These are phyloP conservation scores for Boletus coccyginus DNA, from an alignment of 768 basidiomycete genomes.

Conservation along the genomic window DNA sequence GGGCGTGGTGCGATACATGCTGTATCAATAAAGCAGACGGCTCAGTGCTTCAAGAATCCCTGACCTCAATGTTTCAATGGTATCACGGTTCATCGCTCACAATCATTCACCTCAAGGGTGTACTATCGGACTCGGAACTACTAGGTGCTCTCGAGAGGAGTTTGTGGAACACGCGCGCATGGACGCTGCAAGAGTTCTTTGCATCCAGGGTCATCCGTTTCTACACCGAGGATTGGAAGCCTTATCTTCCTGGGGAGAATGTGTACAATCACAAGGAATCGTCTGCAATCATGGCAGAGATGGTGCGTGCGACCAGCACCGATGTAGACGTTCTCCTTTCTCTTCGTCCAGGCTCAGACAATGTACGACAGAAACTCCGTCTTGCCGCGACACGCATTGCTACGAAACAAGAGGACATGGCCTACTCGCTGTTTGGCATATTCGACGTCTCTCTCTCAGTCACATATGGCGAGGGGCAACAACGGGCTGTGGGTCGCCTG, in stretches of 20 bases:
- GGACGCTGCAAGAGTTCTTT: neutral
- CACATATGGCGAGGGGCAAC: neutral
- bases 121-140: neutral
- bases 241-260: neutral
- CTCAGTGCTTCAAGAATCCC: neutral
- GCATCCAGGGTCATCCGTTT: neutral
- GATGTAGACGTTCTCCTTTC: neutral
- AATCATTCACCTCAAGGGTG: neutral
- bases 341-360: neutral
- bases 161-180: neutral
- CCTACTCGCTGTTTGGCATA: neutral
- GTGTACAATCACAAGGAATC: neutral
- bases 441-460: neutral
- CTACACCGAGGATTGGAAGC: neutral
- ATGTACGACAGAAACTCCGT: neutral
- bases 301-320: neutral
- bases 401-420: neutral
- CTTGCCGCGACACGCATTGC: neutral
- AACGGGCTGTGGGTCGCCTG: neutral
- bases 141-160: neutral
- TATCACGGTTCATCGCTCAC: neutral
- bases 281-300: neutral
- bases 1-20: conserved; percentile 13
- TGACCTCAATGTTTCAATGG: neutral
- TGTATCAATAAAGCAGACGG: conserved; percentile 13